phyloP scores from a whole-genome alignment of 2,329 filamentous ascomycete species.

The Ophiocordyceps camponoti-floridani region DNA sequence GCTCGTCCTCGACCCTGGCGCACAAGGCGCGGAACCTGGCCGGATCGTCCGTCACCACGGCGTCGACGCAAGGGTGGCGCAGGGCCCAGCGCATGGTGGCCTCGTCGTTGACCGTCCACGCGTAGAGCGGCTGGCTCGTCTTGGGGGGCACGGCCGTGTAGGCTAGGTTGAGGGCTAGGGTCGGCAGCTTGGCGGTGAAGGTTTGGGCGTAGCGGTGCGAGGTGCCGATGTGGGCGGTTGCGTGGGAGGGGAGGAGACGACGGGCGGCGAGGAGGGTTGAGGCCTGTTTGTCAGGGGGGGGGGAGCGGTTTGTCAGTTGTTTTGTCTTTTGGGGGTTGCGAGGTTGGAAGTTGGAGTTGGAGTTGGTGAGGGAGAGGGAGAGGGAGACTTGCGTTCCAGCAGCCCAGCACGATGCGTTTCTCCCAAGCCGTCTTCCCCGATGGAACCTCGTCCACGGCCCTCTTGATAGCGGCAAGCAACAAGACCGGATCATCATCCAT shows the following conservation, averaged over 20 bases:
- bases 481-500: conserved; percentile 51
- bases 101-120: conserved; percentile 77
- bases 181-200: conserved; percentile 47
- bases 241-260: conserved; percentile 42
- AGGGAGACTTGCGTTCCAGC: conserved; percentile 47
- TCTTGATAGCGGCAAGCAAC: conserved; percentile 51
- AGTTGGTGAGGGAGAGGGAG: neutral
- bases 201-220: conserved; percentile 49
- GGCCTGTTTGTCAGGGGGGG: conserved; percentile 20
- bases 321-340: neutral
- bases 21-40: conserved; percentile 46
- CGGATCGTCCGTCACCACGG: conserved; percentile 75
- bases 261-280: conserved; percentile 49
- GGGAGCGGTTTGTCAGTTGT: neutral
- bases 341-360: neutral
- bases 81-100: conserved; percentile 72
- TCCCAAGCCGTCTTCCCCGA: conserved; percentile 40
- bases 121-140: conserved; percentile 39
- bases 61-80: conserved; percentile 38
- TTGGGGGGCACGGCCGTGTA: conserved; percentile 36
- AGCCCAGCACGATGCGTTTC: conserved; percentile 58
- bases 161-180: conserved; percentile 63
- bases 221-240: conserved; percentile 50
- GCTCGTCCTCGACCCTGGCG: conserved; percentile 17
- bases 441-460: conserved; percentile 37